Conservation (phyloP, 352 stramenopile genomes). For the Pythium grandisporangium region DNA sequence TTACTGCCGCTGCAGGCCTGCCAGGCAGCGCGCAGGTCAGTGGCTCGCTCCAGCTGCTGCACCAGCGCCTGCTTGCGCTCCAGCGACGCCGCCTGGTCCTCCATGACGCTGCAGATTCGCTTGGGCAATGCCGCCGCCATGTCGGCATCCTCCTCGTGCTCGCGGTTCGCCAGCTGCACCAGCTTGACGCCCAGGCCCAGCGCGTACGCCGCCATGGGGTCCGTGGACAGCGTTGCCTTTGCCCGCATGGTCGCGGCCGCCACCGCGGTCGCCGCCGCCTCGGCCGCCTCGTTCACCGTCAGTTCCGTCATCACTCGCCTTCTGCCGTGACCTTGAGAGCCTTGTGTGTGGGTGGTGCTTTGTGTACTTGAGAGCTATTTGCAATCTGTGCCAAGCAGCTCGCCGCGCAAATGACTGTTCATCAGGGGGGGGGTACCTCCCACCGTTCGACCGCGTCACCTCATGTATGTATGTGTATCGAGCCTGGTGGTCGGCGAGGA, state of each 20-base stretch:
- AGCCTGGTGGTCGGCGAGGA: no score
- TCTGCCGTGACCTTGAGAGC: no score
- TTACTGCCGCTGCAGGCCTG: neutral
- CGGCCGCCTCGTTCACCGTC: neutral
- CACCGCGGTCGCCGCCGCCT: no score
- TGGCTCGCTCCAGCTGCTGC: conserved; percentile 6
- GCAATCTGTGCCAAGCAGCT: no score
- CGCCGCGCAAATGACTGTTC: no score
- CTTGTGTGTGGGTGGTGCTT: no score
- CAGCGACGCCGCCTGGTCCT: neutral
- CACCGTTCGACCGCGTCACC: no score
- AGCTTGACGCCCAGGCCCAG: conserved; percentile 21
- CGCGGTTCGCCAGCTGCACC: neutral
- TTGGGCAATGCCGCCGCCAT: conserved; percentile 2
- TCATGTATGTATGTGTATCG: no score
- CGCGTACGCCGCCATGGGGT: conserved; percentile 23
- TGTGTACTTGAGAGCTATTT: no score
- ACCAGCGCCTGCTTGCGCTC: conserved; percentile 8
- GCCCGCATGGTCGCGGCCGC: no score
- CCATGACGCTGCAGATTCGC: conserved; percentile 2
- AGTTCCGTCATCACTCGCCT: no score
- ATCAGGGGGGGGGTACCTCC: no score
- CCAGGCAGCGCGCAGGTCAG: neutral
- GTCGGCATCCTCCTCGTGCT: neutral
- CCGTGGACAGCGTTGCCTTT: conserved; percentile 7